Percentiles rank a stretch among this genome's conserved stretches.
Conservation (phyloP, 2,329 filamentous ascomycete genomes). For the Celoporthe dispersa region DNA sequence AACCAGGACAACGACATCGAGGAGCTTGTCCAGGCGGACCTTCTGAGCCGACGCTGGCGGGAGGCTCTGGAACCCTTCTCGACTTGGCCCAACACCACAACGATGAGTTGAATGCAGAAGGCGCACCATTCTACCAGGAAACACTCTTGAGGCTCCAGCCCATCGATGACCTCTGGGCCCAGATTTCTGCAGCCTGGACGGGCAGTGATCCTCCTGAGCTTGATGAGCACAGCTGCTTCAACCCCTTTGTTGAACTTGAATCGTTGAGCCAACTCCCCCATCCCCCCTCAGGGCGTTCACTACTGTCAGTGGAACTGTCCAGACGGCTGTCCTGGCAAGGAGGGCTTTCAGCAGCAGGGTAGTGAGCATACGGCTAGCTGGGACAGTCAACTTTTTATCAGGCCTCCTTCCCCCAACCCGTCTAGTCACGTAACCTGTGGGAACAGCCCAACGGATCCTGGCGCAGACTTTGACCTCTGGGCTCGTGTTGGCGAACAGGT, state of each 20-base stretch:
- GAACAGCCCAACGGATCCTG: not conserved
- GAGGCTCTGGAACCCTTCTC: not conserved
- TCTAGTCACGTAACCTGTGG: too few species aligned
- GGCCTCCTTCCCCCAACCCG: not conserved
- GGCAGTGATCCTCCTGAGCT: not conserved
- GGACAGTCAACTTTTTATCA: not conserved
- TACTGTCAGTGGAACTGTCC: not conserved
- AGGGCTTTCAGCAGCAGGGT: not conserved
- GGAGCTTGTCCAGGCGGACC: not conserved
- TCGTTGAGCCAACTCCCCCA: too few species aligned
- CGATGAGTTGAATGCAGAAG: not conserved
- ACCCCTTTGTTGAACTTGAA: not conserved
- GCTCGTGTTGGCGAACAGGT: not conserved
- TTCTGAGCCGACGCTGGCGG: not conserved
- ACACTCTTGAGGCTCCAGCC: not conserved
- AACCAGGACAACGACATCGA: not conserved
- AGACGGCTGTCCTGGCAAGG: not conserved
- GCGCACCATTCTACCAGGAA: not conserved
- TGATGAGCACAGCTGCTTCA: too few species aligned
- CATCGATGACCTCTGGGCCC: not conserved
- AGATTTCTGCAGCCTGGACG: not conserved
- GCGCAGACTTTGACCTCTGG: not conserved
- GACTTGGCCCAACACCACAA: not conserved
- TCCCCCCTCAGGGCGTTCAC: not conserved
- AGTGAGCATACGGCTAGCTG: not conserved